These are phyloP conservation scores for Trichodelitschia bisporula DNA, from an alignment of 495 filamentous ascomycete species.

Conservation along the genomic window DNA sequence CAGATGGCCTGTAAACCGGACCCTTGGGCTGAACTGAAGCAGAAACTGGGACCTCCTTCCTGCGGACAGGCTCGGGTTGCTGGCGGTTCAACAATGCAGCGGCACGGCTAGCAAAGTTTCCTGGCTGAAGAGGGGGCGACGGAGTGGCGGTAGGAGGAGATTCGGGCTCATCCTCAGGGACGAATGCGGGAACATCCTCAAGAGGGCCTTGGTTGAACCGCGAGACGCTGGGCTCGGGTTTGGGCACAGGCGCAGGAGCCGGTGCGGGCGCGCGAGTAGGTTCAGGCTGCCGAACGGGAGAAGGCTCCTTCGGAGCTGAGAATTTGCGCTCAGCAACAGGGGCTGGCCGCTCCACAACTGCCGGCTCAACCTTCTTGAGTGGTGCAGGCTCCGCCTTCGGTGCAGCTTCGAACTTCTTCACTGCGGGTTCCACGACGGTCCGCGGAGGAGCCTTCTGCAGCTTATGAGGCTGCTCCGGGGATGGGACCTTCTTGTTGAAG, in stretches of 20 bases:
- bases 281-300: conserved; percentile 2
- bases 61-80: too few relatives aligned
- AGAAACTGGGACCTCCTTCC: too few relatives aligned
- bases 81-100: background rate
- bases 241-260: conserved; percentile 14
- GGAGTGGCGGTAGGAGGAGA: too few relatives aligned
- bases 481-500: conserved; percentile 27
- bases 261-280: conserved; percentile 19
- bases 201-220: conserved; percentile 82
- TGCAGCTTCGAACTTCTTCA: too few relatives aligned
- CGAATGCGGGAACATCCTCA: conserved; percentile 62
- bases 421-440: too few relatives aligned
- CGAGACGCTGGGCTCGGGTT: conserved; percentile 47
- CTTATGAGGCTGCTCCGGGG: background rate
- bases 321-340: too few relatives aligned
- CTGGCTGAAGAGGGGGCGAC: conserved; percentile 5
- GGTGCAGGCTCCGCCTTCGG: too few relatives aligned
- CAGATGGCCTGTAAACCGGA: too few relatives aligned
- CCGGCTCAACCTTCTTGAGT: too few relatives aligned
- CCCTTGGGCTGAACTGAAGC: too few relatives aligned
- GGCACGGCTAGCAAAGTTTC: background rate
- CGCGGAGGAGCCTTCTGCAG: too few relatives aligned
- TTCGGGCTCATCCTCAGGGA: conserved; percentile 37
- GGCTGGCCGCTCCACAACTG: too few relatives aligned
- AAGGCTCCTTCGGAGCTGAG: conserved; percentile 10